Percentiles rank a stretch among this genome's conserved stretches.
Evolutionary conservation across 176 grass and related monocot species (phyloP).

Genomic region (Oryza punctata): DNA sequence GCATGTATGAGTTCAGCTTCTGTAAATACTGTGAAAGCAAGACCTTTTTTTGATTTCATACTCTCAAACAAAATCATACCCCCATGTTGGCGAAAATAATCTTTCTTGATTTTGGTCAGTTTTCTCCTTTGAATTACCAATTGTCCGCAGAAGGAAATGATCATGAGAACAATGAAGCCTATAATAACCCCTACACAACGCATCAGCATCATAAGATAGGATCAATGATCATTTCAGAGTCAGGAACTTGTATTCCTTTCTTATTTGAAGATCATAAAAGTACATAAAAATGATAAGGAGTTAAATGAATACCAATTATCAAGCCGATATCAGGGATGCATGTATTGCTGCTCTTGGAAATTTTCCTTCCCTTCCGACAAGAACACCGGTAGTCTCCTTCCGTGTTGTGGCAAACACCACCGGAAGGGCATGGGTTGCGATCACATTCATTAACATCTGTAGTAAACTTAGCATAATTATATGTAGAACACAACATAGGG

Average conservation of each 20-base stretch:
- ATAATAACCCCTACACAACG: conserved; percentile 9
- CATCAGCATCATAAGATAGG: background rate
- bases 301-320: conserved; percentile 24
- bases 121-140: conserved; percentile 31
- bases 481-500: no score
- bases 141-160: background rate
- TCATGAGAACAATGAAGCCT: background rate
- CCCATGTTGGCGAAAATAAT: conserved; percentile 43
- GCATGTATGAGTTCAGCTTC: conserved; percentile 40
- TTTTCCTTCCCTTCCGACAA: conserved; percentile 20
- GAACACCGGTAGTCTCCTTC: background rate
- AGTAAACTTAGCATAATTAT: background rate
- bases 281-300: background rate
- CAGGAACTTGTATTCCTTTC: no score
- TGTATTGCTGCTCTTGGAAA: background rate
- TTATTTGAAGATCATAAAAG: no score
- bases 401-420: conserved; percentile 3
- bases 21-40: conserved; percentile 37
- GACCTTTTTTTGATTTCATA: conserved; percentile 40
- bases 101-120: conserved; percentile 16
- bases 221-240: background rate
- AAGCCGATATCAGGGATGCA: background rate
- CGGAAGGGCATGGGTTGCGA: conserved; percentile 23
- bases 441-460: conserved; percentile 38
- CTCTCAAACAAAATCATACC: conserved; percentile 29